phyloP scores from a whole-genome alignment of 345 rosid genomes.

The Lenwebbia sp. region DNA sequence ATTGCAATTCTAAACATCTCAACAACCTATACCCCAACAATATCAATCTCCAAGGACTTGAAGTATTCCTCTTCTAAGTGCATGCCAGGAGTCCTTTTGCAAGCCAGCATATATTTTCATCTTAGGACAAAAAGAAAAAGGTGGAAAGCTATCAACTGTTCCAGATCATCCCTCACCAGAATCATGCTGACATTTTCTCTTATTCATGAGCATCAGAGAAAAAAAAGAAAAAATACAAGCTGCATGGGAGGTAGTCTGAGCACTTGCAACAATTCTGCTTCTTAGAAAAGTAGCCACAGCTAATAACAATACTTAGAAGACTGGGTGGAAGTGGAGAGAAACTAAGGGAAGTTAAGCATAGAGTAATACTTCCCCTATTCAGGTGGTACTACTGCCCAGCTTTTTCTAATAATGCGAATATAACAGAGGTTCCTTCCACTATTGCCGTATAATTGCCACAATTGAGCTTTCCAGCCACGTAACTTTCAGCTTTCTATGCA shows the following conservation, averaged over 20 bases:
- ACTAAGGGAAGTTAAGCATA: background rate
- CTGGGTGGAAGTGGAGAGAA: background rate
- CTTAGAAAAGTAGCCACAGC: background rate
- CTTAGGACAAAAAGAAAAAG: background rate
- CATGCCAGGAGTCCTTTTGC: background rate
- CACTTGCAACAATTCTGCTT: background rate
- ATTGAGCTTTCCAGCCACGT: background rate
- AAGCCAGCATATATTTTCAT: background rate
- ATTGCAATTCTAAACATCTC: background rate
- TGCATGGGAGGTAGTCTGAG: background rate
- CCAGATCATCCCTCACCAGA: background rate
- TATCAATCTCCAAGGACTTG: background rate
- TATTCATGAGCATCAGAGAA: background rate
- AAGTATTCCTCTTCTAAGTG: background rate
- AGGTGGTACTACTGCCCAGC: background rate
- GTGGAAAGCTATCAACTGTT: background rate
- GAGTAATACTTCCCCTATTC: background rate
- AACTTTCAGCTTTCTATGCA: background rate
- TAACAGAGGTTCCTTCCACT: background rate
- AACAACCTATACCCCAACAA: background rate
- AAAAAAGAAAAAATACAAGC: background rate
- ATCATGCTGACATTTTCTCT: background rate
- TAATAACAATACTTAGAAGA: background rate
- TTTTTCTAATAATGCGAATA: background rate
- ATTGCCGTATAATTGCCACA: background rate